Evolutionary conservation across 805 yeast genomes (phyloP), one percentile per base, ranked within the genome.

Genomic region (Lipomyces anomalus): DNA sequence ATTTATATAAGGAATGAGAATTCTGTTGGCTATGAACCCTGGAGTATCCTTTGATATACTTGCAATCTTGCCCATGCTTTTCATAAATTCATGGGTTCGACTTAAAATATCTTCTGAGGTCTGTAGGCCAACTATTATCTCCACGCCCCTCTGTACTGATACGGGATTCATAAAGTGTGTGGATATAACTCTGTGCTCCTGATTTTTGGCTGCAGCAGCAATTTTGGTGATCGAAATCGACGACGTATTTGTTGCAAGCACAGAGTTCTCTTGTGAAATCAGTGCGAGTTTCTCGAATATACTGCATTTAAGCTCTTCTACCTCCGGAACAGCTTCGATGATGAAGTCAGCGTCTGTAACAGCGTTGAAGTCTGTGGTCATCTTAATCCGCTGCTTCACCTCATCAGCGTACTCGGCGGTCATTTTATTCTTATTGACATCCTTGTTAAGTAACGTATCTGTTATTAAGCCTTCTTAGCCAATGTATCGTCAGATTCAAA

Each of bases 151-250:
- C 57, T 67, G 70, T 18, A 69, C 73, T 2, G 73, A 73, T 29
- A 69, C 73, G 13, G 73, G 73, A 57, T 69, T 69, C 72, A 69
- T 69, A 53, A 69, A 69, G 53, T 69, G 73, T 23, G 67, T 62
- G 22, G 71, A 67, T 26, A 69, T 61, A 17, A 69, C 73, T 4
- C 73, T 60, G 42, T 45, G 42, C 46, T 67, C 72, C 17, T 70
- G 70, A 7, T 67, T 65, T 33, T 52, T 58, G 4, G 73, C 73
- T 13, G 70, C 66, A 23, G 72, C 71, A 6, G 73, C 73, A 34
- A 69, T 66, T 54, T 62, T 60, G 44, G 73, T 69, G 53, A 69
- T 66, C 36, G 68, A 60, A 46, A 69, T 69, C 22, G 71, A 66
- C 39, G 72, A 68, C 13, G 73, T 69, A 53, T 69, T 69, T 24